Base-by-base conservation (phyloP, 352 stramenopile species). In the Globisporangium megalacanthum region DNA sequence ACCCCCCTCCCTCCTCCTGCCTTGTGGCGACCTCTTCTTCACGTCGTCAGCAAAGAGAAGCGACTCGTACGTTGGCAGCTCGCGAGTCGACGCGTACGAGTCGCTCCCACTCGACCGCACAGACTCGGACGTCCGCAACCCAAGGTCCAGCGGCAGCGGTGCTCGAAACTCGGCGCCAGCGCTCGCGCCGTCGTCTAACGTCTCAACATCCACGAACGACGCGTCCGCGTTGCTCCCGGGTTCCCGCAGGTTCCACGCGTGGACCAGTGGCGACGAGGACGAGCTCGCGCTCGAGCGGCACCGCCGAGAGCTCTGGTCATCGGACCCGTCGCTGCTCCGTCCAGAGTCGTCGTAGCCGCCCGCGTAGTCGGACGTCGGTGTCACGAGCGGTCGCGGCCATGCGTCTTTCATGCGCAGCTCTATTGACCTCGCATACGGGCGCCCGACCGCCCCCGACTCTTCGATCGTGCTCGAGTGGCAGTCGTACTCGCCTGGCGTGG, bases 11-110 rank as follows among this genome's bases (percentile, higher is more conserved):
- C 69, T 66, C 6, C 45, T 60, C 60, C 56, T 73, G 2, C 7
- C 37, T 19, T 33, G 45, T 6, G 20, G 25, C 5, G 52, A 52
- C 8, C 36, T 25, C 8, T n/a, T 60, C 20, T 53, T 20, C 5
- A 8, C 25, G 22, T 61, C 60, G 20, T 59, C 55, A 2, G 49
- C 39, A 17, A 66, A 66, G 15, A 66, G 33, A n/a, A 51, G 39
- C 36, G 60, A 66, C 37, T 63, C 54, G 45, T 64, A 60, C 25
- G 42, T 53, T 6, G 20, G 14, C 15, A 61, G 39, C 22, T 70
- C 59, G 4, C 49, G 64, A 2, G 42, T 37, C 4, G 67, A 75
- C 11, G 68, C 64, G 46, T 75, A 75, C 54, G 68, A 75, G n/a
- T 75, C 67, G 20, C 54, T 56, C 6, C 19, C 35, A 0, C 20